Conservation (phyloP, 2,329 filamentous ascomycete genomes). For the Arachnopeziza araneosa region DNA sequence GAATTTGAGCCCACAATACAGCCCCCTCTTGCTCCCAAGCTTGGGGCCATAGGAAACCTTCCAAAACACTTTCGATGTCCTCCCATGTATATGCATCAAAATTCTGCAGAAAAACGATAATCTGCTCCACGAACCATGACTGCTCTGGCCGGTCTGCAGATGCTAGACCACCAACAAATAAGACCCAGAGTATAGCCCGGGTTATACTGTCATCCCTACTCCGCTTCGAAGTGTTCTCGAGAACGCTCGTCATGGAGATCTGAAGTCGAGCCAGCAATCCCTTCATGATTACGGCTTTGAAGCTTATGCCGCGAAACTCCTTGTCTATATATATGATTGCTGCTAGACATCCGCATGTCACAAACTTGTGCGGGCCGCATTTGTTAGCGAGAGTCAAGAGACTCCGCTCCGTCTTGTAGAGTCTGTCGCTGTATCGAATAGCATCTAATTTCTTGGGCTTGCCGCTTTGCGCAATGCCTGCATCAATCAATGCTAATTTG, state of each 20-base stretch:
- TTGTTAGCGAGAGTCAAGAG: constrained; percentile 8
- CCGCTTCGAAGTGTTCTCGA: constrained; percentile 1
- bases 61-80: constrained; percentile 6
- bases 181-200: constrained; percentile 11
- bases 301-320: constrained; percentile 9
- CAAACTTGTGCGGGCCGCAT: constrained; percentile 9
- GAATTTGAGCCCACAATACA: constrained; percentile 6
- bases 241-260: constrained; percentile 8
- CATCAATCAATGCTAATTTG: neutral
- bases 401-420: constrained; percentile 9
- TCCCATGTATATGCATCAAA: constrained; percentile 4
- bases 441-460: neutral
- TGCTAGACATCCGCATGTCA: constrained; percentile 7
- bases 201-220: constrained; percentile 1
- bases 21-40: constrained; percentile 1
- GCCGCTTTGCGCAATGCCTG: neutral
- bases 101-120: neutral
- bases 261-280: constrained; percentile 8
- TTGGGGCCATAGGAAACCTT: constrained; percentile 7
- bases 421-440: constrained; percentile 10
- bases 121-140: constrained; percentile 11
- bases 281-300: constrained; percentile 11
- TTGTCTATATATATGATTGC: constrained; percentile 14
- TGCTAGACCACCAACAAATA: constrained; percentile 11
- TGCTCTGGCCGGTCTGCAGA: constrained; percentile 2